phyloP scores from a whole-genome alignment of 1,284 basidiomycete species.

The Melampsora americana region DNA sequence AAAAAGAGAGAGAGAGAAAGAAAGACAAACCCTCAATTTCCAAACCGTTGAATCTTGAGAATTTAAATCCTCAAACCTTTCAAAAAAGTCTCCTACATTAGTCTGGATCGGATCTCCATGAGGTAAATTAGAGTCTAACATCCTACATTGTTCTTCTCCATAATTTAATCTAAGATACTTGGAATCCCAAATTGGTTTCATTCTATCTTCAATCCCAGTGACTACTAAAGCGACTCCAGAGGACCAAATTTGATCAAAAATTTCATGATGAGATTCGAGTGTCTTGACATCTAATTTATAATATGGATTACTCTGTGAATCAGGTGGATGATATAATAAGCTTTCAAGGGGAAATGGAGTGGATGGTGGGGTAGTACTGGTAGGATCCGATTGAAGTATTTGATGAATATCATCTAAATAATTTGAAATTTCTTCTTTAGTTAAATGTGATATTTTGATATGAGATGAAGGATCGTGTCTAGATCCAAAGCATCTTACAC shows the following conservation, averaged over 20 bases:
- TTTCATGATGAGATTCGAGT: too few relatives aligned
- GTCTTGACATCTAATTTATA: too few relatives aligned
- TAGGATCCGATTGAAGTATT: too few relatives aligned
- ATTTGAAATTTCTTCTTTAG: not conserved
- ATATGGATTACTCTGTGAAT: not conserved
- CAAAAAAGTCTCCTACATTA: slow-evolving; percentile 21
- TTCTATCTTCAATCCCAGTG: slow-evolving; percentile 35
- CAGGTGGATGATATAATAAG: slow-evolving; percentile 23
- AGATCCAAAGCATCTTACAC: slow-evolving; percentile 4
- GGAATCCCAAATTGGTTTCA: slow-evolving; percentile 46
- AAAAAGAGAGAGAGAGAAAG: not conserved
- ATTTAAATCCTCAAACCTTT: slow-evolving; percentile 45
- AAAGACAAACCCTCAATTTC: slow-evolving; percentile 36
- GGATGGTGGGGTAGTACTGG: not conserved
- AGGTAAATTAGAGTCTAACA: slow-evolving; percentile 49
- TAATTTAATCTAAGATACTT: slow-evolving; percentile 45
- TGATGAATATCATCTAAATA: too few relatives aligned
- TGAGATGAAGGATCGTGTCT: slow-evolving; percentile 2
- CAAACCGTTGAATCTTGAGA: slow-evolving; percentile 44
- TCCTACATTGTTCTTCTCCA: slow-evolving; percentile 45
- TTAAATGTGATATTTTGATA: slow-evolving; percentile 32
- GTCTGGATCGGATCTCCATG: not conserved
- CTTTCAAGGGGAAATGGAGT: not conserved
- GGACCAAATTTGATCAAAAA: too few relatives aligned
- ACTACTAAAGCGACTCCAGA: too few relatives aligned